Conservation (phyloP, 1,284 basidiomycete genomes). For the Sporisorium scitamineum region DNA sequence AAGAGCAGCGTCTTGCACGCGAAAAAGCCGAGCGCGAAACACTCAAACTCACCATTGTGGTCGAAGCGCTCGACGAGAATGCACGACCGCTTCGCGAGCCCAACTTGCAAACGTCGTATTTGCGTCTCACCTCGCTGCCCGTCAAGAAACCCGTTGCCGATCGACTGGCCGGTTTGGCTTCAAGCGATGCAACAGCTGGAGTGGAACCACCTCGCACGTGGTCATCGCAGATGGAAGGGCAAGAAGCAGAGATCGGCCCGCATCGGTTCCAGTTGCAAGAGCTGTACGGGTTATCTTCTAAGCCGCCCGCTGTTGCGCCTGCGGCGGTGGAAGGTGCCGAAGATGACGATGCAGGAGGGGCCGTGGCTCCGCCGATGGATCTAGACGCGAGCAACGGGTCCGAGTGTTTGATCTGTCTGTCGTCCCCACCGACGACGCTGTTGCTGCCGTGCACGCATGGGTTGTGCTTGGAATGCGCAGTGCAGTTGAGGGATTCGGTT, state of each 20-base stretch:
- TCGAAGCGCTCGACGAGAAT: slow-evolving; percentile 66
- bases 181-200: not conserved
- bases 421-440: slow-evolving; percentile 60
- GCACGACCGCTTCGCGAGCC: slow-evolving; percentile 54
- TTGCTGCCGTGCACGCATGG: slow-evolving; percentile 68
- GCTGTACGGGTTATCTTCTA: slow-evolving; percentile 61
- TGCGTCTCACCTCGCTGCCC: slow-evolving; percentile 56
- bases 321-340: slow-evolving; percentile 25
- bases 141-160: slow-evolving; percentile 24
- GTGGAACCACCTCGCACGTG: slow-evolving; percentile 21
- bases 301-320: slow-evolving; percentile 48
- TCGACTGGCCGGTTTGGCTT: slow-evolving; percentile 10
- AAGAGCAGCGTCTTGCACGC: slow-evolving; percentile 53
- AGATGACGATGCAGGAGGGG: slow-evolving; percentile 24
- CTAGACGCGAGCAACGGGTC: slow-evolving; percentile 46
- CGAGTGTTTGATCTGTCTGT: slow-evolving; percentile 67
- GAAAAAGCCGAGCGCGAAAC: slow-evolving; percentile 62
- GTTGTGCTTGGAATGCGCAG: slow-evolving; percentile 66
- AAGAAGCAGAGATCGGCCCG: slow-evolving; percentile 66
- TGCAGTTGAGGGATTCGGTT: slow-evolving; percentile 64
- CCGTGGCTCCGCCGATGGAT: slow-evolving; percentile 28
- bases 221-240: slow-evolving; percentile 60
- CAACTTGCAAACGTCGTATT: slow-evolving; percentile 63
- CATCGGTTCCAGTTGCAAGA: slow-evolving; percentile 66
- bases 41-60: slow-evolving; percentile 59